Percentiles rank a stretch among this genome's conserved stretches.
Conservation (phyloP, 1,139 yeast species). For the Pichia cactophila region DNA sequence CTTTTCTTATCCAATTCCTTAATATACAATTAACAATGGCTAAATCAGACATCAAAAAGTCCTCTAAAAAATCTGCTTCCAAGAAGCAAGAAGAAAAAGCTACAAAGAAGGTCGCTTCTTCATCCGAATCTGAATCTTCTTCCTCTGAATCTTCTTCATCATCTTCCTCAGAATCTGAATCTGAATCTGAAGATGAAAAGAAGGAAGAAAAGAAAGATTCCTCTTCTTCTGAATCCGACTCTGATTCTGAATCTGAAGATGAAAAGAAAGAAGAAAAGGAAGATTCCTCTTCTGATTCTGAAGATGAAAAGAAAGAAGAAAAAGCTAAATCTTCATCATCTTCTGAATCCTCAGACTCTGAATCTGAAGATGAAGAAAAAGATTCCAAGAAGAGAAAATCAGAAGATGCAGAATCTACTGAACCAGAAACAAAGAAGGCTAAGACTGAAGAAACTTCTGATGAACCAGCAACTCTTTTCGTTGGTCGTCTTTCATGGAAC, state of each 20-base stretch:
- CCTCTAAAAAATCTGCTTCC: constrained; percentile 26
- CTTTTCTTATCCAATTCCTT: background rate
- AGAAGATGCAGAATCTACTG: constrained; percentile 33
- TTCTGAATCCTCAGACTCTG: constrained; percentile 19
- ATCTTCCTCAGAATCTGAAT: constrained; percentile 15
- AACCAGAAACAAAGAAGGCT: constrained; percentile 28
- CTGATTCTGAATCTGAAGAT: constrained; percentile 23
- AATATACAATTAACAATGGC: constrained; percentile 20
- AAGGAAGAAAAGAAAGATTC: constrained; percentile 16
- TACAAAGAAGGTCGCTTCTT: constrained; percentile 12
- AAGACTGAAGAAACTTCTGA: constrained; percentile 25
- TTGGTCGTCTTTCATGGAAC: constrained; percentile 96
- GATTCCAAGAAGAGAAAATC: constrained; percentile 22
- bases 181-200: constrained; percentile 12
- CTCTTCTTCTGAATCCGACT: constrained; percentile 26
- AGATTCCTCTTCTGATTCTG: constrained; percentile 15
- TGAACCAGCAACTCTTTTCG: constrained; percentile 85
- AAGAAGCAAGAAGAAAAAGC: constrained; percentile 24
- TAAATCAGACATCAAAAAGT: constrained; percentile 24
- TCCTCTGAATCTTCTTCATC: constrained; percentile 14
- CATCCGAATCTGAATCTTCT: background rate
- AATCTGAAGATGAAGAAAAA: constrained; percentile 20
- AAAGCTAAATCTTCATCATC: constrained; percentile 6
- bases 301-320: constrained; percentile 22
- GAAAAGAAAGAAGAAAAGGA: constrained; percentile 22